Conservation (phyloP, 1,284 basidiomycete genomes). For the Ceratobasidium sp. region DNA sequence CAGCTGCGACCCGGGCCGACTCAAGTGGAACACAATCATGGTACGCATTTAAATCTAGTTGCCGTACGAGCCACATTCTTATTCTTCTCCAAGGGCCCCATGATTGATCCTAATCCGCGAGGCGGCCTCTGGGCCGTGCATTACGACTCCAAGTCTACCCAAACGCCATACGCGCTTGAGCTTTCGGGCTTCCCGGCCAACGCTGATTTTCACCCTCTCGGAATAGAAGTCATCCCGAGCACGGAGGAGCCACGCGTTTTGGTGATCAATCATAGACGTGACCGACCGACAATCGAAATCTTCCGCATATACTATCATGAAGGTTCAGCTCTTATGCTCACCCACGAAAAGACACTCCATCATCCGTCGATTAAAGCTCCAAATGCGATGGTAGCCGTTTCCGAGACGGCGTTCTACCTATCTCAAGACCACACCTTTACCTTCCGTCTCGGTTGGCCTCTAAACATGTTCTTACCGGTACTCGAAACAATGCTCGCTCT, state of each 20-base stretch:
- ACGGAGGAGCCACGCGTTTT: conserved; percentile 68
- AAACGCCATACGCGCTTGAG: conserved; percentile 52
- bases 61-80: neutral
- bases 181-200: conserved; percentile 62
- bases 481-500: conserved; percentile 70
- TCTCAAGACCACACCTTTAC: conserved; percentile 79
- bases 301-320: conserved; percentile 64
- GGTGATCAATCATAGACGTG: conserved; percentile 73
- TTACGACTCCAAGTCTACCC: conserved; percentile 38
- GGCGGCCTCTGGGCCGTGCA: conserved; percentile 62
- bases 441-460: conserved; percentile 65
- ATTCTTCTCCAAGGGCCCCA: conserved; percentile 61
- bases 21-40: conserved; percentile 76
- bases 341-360: conserved; percentile 65
- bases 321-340: neutral
- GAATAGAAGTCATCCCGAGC: conserved; percentile 67
- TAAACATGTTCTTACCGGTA: conserved; percentile 65
- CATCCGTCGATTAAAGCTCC: conserved; percentile 70
- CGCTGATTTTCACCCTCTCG: conserved; percentile 72
- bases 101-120: conserved; percentile 65
- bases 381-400: conserved; percentile 73
- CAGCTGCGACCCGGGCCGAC: conserved; percentile 68
- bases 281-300: conserved; percentile 72
- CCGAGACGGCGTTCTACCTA: conserved; percentile 73
- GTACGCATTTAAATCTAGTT: conserved; percentile 47